Evolutionary conservation across 495 filamentous ascomycete species (phyloP).

Genomic region (Penicillium cosmopolitanum): DNA sequence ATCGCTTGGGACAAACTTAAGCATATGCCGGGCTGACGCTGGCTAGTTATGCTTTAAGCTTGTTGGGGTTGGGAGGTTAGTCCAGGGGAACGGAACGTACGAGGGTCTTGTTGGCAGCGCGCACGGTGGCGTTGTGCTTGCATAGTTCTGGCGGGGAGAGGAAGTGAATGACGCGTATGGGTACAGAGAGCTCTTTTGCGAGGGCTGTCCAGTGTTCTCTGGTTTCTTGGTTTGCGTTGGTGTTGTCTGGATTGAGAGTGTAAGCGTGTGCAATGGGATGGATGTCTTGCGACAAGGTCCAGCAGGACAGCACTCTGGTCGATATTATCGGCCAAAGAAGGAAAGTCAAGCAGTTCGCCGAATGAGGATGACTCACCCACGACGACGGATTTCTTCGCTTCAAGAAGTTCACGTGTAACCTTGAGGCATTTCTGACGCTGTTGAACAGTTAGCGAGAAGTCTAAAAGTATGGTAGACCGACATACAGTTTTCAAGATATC

Average conservation of each 20-base stretch:
- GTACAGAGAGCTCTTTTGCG: constrained; percentile 68
- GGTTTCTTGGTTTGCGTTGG: constrained; percentile 79
- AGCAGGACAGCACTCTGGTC: no score
- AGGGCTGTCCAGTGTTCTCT: constrained; percentile 75
- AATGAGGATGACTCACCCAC: constrained; percentile 65
- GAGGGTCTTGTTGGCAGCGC: constrained; percentile 65
- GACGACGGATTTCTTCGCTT: constrained; percentile 67
- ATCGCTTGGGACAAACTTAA: neutral
- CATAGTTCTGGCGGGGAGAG: constrained; percentile 72
- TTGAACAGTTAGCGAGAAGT: neutral
- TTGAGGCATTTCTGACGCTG: constrained; percentile 85
- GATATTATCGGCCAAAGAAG: no score
- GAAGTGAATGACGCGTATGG: constrained; percentile 87
- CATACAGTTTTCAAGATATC: constrained; percentile 81
- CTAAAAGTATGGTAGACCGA: constrained; percentile 1
- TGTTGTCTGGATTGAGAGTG: constrained; percentile 72
- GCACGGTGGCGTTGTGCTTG: constrained; percentile 86
- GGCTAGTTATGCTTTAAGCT: no score
- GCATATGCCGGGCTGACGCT: neutral
- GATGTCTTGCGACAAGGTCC: neutral
- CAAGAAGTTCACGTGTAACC: constrained; percentile 65
- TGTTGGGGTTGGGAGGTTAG: no score
- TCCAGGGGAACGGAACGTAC: constrained; percentile 19
- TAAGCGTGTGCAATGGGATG: neutral
- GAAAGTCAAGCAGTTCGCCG: no score